Conservation (phyloP, 768 basidiomycete genomes). For the Mycena floridula region DNA sequence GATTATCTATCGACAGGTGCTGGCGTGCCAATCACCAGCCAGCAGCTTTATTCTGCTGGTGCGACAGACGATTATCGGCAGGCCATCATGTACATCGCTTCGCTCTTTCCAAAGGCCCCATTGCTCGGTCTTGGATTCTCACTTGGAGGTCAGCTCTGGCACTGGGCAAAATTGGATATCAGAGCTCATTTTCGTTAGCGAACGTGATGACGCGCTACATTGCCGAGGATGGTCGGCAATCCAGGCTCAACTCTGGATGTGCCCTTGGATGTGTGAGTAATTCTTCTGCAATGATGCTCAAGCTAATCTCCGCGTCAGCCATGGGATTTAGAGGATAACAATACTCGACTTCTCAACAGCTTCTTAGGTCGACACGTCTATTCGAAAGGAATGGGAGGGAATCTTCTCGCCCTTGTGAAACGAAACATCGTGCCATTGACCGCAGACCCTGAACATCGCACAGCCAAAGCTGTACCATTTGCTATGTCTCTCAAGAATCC, state of each 20-base stretch:
- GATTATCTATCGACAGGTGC: constrained; percentile 49
- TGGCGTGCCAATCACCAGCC: constrained; percentile 75
- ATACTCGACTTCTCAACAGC: constrained; percentile 50
- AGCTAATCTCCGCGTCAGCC: too few species aligned
- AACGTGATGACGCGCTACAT: too few species aligned
- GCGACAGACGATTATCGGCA: constrained; percentile 86
- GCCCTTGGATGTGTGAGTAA: too few species aligned
- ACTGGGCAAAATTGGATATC: too few species aligned
- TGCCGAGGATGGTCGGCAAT: too few species aligned
- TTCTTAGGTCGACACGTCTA: constrained; percentile 62
- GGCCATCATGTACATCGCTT: constrained; percentile 69
- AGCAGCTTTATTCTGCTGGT: constrained; percentile 81
- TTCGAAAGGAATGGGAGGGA: constrained; percentile 73
- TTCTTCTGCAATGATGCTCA: too few species aligned
- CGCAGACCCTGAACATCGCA: constrained; percentile 14
- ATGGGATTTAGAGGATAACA: too few species aligned
- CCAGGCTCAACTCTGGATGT: too few species aligned
- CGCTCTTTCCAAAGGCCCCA: constrained; percentile 70
- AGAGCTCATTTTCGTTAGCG: too few species aligned
- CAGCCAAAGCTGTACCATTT: constrained; percentile 17
- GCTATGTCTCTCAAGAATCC: constrained; percentile 22
- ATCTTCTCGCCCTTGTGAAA: constrained; percentile 56
- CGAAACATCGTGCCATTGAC: constrained; percentile 30
- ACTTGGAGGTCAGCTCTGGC: too few species aligned
- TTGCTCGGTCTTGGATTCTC: constrained; percentile 92